Base-by-base conservation (phyloP, 805 yeast species). In the Clavispora carvajalis region DNA sequence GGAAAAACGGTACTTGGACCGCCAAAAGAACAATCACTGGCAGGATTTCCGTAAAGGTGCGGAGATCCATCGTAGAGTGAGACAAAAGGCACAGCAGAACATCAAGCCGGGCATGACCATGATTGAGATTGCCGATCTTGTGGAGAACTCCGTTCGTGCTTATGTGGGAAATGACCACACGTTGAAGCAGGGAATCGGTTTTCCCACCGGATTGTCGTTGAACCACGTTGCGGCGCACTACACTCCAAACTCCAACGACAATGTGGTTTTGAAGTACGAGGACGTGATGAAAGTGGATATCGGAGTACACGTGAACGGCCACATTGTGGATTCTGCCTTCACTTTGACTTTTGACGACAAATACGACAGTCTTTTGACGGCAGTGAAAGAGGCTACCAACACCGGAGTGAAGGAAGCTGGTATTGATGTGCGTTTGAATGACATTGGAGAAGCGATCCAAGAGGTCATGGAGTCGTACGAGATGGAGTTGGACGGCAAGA, bases 401-500 rank as follows among this genome's bases (percentile, higher is more conserved):
- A 85, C 98, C 2, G 99, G 99, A 54, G 75, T 93, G 46, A 76
- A 77, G 44, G 95, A 85, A 51, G 89, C 97, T 1, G 99, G 99
- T 39, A 90, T 93, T 46, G 99, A 93, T 60, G 99, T 89, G 25
- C 78, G 99, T 53, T 65, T 93, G 53, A 84, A 95, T 35, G 99
- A 93, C 58, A 85, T 93, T 50, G 99, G 99, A 41, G 98, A 84
- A 45, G 93, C 95, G 5, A 80, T 93, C 45, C 96, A 93, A 63
- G 99, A 93, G 58, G 93, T 85, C 34, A 93, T 93, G 99, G 98
- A 93, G 65, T 81, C 93, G 29, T 85, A 90, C 63, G 99, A 93
- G 63, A 77, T 91, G 45, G 97, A 91, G 62, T 68, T 90, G 24
- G 79, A 88, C 56, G 98, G 98, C 21, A 82, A 87, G 56, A 74